Evolutionary conservation across 2,329 filamentous ascomycete genomes (phyloP), one percentile per base, ranked within the genome.

Genomic region (Bipolaris victoriae): DNA sequence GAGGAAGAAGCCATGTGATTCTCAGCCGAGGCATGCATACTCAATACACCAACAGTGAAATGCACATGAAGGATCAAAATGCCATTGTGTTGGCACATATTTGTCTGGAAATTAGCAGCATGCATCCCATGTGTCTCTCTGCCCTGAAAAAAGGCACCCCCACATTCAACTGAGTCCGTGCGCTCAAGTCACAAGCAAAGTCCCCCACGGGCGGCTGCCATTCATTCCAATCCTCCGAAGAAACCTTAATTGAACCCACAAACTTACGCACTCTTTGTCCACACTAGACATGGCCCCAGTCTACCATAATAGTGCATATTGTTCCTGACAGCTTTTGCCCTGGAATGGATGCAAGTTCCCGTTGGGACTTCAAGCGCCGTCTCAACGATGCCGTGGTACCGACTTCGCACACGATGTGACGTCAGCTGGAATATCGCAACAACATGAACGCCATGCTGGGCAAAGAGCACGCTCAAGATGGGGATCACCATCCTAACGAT

Each of bases 211-310:
- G 49, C 49, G 53, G 48, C 48, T 52, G 49, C 48, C 44, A 31
- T 48, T 31, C 29, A 13, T 31, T 2, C 26, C 26, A 29, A 29
- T 29, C 43, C 43, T 57, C 20, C 49, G 41, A 41, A 26, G 45
- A 48, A 58, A 58, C 55, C 55, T 58, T 58, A 55, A 49, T 58
- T 29, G 40, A 49, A 58, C 55, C 45, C 45, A 57, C 45, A 54
- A 48, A 57, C 55, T 45, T 49, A 41, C 39, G 18, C 3, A 26
- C 13, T 43, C 13, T 15, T 26, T 5, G 22, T 45, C 33, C 31
- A 44, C 31, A 15, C 39, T 49, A 33, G 29, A 11, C 29, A 31
- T 13, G 13, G 18, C 22, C 3, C 47, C 37, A 9, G 36, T 16
- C 16, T 50, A 40, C 4, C 9, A 40, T 40, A 13, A 43, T 44